A percentile compares a stretch with the other conserved stretches of the same genome.
phyloP scores from a whole-genome alignment of 192 early-diverging fungal species.

The Entomortierella lignicola region DNA sequence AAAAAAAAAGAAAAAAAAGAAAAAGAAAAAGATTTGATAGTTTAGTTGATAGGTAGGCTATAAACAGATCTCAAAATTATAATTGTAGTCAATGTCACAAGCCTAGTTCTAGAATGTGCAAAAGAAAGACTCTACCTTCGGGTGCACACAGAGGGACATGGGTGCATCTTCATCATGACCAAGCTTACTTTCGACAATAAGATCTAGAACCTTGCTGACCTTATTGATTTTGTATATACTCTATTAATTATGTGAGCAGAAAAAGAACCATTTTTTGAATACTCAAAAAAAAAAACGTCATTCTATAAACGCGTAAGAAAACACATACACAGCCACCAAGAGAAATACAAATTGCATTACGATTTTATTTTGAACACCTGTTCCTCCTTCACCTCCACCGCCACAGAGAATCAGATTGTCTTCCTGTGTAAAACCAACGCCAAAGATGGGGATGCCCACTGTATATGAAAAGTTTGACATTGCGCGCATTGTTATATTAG shows the following conservation, averaged over 20 bases:
- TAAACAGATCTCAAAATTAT: neutral
- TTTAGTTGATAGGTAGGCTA: too few species aligned
- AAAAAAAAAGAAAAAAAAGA: too few species aligned
- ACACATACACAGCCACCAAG: conserved; percentile 4
- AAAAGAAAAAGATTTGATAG: too few species aligned
- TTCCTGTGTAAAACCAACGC: conserved; percentile 65
- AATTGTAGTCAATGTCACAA: neutral
- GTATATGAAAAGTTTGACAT: conserved; percentile 55
- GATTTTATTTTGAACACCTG: conserved; percentile 91
- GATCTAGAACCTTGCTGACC: conserved; percentile 30
- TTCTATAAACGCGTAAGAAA: neutral
- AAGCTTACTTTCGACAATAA: conserved; percentile 54
- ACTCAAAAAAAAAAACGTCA: neutral
- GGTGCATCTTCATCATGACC: conserved; percentile 84
- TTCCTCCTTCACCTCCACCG: conserved; percentile 84
- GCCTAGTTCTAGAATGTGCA: neutral
- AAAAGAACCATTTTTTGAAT: neutral
- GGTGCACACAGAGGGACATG: conserved; percentile 83
- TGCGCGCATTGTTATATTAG: neutral
- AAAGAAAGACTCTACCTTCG: conserved; percentile 63
- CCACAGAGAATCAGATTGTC: conserved; percentile 80
- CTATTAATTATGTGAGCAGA: conserved; percentile 34
- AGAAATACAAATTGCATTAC: conserved; percentile 65
- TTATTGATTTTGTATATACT: conserved; percentile 63
- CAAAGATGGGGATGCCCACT: conserved; percentile 72